These are phyloP conservation scores for Striga hermonthica DNA, from an alignment of 305 asterid genomes.

Conservation along the genomic window DNA sequence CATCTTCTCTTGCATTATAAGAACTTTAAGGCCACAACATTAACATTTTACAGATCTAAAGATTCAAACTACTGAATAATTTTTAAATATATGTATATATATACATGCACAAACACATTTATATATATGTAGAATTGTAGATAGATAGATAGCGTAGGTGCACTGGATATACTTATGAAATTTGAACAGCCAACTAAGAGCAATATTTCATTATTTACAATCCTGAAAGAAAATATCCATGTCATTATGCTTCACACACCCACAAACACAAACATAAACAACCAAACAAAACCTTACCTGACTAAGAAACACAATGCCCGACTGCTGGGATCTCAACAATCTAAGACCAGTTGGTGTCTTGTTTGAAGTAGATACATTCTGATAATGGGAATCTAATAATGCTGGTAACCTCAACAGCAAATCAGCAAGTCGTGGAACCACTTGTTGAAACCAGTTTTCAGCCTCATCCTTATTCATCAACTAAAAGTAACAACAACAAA, in stretches of 20 bases:
- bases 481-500: slow-evolving; percentile 37
- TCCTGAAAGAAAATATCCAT: not conserved
- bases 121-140: too few relatives aligned
- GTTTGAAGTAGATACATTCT: slow-evolving; percentile 33
- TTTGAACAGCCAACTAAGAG: not conserved
- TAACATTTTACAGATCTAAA: too few relatives aligned
- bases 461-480: slow-evolving; percentile 56
- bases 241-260: not conserved
- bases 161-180: too few relatives aligned
- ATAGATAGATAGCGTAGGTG: too few relatives aligned
- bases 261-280: slow-evolving; percentile 28
- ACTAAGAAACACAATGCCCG: slow-evolving; percentile 71
- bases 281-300: slow-evolving; percentile 45
- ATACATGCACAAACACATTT: too few relatives aligned
- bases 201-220: not conserved
- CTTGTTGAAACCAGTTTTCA: slow-evolving; percentile 57
- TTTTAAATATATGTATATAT: too few relatives aligned
- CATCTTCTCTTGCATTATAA: too few relatives aligned
- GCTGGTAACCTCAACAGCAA: slow-evolving; percentile 64
- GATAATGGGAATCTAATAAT: slow-evolving; percentile 71
- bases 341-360: slow-evolving; percentile 59
- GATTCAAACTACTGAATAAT: too few relatives aligned
- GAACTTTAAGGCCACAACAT: too few relatives aligned
- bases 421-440: slow-evolving; percentile 64
- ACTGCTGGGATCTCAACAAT: slow-evolving; percentile 56